Conservation (phyloP, 257 asterid species). For the Penstemon davidsonii region DNA sequence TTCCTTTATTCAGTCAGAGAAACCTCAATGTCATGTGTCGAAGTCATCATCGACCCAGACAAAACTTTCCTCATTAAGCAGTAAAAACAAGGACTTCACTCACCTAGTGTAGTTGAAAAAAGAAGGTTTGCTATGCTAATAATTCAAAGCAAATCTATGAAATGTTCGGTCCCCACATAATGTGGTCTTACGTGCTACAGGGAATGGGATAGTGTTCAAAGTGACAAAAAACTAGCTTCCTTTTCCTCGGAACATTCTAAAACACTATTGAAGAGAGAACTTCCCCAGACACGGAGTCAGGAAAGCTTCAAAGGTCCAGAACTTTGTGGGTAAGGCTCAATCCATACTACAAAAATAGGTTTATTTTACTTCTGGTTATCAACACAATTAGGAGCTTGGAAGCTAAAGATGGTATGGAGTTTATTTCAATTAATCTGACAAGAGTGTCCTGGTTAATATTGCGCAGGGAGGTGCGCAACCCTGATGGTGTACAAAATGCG, state of each 20-base stretch:
- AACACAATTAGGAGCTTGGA: slow-evolving; percentile 22
- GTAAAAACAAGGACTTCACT: slow-evolving; percentile 35
- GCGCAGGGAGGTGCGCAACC: slow-evolving; percentile 32
- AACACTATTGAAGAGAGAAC: slow-evolving; percentile 37
- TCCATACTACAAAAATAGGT: slow-evolving; percentile 3
- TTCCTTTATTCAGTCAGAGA: slow-evolving; percentile 45
- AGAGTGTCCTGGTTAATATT: slow-evolving; percentile 25
- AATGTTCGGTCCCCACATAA: slow-evolving; percentile 23
- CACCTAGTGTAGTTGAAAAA: slow-evolving; percentile 39
- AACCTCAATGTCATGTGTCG: slow-evolving; percentile 37
- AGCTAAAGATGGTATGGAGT: slow-evolving; percentile 1
- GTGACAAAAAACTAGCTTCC: slow-evolving; percentile 39
- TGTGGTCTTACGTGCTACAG: slow-evolving; percentile 33
- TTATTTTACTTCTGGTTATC: slow-evolving; percentile 15
- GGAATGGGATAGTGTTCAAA: slow-evolving; percentile 34
- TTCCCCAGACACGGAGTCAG: slow-evolving; percentile 40
- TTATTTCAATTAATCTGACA: slow-evolving; percentile 22
- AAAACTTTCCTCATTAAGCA: slow-evolving; percentile 37
- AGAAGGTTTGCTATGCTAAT: slow-evolving; percentile 40
- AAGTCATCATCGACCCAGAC: slow-evolving; percentile 37
- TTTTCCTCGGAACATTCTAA: slow-evolving; percentile 38
- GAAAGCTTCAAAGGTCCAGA: slow-evolving; percentile 37
- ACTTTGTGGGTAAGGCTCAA: slow-evolving; percentile 45
- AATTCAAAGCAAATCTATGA: slow-evolving; percentile 14
- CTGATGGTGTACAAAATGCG: slow-evolving; percentile 29